Conservation (phyloP, 352 stramenopile species). For the Pythium sp. region DNA sequence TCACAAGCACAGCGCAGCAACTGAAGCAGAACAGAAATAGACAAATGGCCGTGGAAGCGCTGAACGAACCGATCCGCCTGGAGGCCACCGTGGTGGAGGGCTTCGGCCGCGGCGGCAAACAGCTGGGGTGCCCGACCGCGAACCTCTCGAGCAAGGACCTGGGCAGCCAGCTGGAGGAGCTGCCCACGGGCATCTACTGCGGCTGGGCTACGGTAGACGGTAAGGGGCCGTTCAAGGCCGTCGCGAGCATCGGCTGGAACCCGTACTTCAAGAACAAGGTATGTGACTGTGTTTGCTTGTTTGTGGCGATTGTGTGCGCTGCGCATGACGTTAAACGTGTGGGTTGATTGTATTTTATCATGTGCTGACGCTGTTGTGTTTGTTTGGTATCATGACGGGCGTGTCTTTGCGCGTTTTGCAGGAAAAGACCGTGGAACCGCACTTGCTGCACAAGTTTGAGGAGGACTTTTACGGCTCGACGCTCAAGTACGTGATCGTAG, state of each 20-base stretch:
- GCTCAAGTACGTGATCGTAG: slow-evolving; percentile 92
- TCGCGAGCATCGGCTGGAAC: slow-evolving; percentile 97
- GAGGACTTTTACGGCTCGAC: slow-evolving; percentile 94
- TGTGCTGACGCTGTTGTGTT: neutral
- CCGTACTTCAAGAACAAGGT: slow-evolving; percentile 93
- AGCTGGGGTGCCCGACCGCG: slow-evolving; percentile 94
- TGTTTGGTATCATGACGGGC: neutral
- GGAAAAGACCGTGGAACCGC: slow-evolving; percentile 96
- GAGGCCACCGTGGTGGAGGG: slow-evolving; percentile 91
- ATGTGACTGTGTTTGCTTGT: neutral
- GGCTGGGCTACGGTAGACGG: slow-evolving; percentile 90
- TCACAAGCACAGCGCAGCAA: neutral
- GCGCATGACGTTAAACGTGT: neutral
- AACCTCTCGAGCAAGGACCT: slow-evolving; percentile 92
- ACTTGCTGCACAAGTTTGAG: slow-evolving; percentile 93
- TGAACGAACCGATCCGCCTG: slow-evolving; percentile 70
- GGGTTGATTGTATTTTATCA: neutral
- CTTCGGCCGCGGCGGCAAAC: slow-evolving; percentile 94
- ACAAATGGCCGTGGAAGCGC: slow-evolving; percentile 47
- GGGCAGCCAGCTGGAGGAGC: slow-evolving; percentile 68
- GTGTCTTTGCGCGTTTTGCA: slow-evolving; percentile 11
- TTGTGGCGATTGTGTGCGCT: neutral
- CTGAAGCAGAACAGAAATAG: neutral
- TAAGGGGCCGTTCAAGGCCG: slow-evolving; percentile 87
- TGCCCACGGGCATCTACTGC: slow-evolving; percentile 92